These are phyloP conservation scores for Malassezia psittaci DNA, from an alignment of 1,284 basidiomycete genomes.

Conservation along the genomic window DNA sequence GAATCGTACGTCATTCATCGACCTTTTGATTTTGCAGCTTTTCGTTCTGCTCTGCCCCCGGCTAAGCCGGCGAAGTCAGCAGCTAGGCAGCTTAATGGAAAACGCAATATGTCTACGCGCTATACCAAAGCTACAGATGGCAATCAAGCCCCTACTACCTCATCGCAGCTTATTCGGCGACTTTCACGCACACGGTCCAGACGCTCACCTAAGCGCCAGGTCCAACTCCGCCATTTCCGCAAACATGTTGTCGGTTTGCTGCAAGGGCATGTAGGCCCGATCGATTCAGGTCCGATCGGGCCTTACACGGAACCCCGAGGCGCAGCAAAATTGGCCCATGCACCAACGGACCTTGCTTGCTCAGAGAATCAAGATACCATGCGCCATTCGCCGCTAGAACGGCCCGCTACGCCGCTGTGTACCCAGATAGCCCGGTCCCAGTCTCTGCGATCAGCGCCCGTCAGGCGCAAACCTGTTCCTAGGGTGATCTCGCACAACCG, in stretches of 20 bases:
- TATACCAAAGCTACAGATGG: not conserved
- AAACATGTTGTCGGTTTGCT: not conserved
- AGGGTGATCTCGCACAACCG: not conserved
- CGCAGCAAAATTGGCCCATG: not conserved
- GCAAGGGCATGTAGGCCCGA: not conserved
- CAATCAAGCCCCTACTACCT: too few species aligned
- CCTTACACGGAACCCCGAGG: not conserved
- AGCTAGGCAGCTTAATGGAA: not conserved
- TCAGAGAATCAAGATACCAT: not conserved
- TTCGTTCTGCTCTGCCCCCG: not conserved
- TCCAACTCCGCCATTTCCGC: not conserved
- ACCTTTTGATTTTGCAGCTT: slow-evolving; percentile 3
- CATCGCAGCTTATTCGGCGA: not conserved
- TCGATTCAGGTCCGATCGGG: not conserved
- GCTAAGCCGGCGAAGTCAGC: not conserved
- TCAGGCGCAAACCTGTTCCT: slow-evolving; percentile 7
- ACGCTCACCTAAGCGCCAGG: not conserved
- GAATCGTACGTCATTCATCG: slow-evolving; percentile 1
- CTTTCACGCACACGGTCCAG: not conserved
- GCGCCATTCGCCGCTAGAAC: not conserved
- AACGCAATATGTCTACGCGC: not conserved
- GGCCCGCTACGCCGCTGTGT: slow-evolving; percentile 6
- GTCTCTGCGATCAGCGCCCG: not conserved
- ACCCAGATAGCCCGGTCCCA: slow-evolving; percentile 5
- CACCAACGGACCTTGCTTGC: not conserved